Base-by-base conservation (phyloP, 345 rosid species). In the Tarenaya hassleriana region DNA sequence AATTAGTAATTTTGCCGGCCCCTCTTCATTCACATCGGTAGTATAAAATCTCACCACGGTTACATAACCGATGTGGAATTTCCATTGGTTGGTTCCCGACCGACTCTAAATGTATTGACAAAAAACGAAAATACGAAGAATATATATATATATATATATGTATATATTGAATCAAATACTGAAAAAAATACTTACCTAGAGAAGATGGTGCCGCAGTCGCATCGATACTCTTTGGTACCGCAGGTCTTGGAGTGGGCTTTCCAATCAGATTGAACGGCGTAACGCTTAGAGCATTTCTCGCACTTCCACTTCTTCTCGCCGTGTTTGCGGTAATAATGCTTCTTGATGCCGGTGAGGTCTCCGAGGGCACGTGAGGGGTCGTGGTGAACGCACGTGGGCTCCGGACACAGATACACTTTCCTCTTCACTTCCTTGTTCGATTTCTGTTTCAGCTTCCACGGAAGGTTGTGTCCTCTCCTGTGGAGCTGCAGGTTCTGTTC, bases 181-280 rank as follows among this genome's bases (percentile, higher is more conserved):
- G 15, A 10, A 8, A 37, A n/a, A 37, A 13, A 2, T 34, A 4
- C 4, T 54, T 77, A 83, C 94, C 94, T 81, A 5, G 94, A 81
- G 73, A 81, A 84, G 58, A 81, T 81, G 62, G 88, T 84, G 46
- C 94, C 88, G 60, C 94, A 84, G 52, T 81, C 88, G 70, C 94
- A 84, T 66, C 82, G 58, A 58, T 81, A 84, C 57, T 84, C 94
- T 67, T 85, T 47, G 46, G 70, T 66, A 52, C 70, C 70, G 40
- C 94, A 84, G 34, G 86, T 84, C 41, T 84, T 84, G 8, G 83
- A 78, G 64, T 84, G 94, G 34, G 94, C 94, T 61, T 84, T 84
- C 86, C 88, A 84, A 66, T 84, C 94, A n/a, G 94, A 84, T 52
- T 84, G 86, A 16, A 84, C 94, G 14, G 94, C 94, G 17, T 84